phyloP scores from a whole-genome alignment of 768 basidiomycete genomes.

The Amanita subjunquillea region DNA sequence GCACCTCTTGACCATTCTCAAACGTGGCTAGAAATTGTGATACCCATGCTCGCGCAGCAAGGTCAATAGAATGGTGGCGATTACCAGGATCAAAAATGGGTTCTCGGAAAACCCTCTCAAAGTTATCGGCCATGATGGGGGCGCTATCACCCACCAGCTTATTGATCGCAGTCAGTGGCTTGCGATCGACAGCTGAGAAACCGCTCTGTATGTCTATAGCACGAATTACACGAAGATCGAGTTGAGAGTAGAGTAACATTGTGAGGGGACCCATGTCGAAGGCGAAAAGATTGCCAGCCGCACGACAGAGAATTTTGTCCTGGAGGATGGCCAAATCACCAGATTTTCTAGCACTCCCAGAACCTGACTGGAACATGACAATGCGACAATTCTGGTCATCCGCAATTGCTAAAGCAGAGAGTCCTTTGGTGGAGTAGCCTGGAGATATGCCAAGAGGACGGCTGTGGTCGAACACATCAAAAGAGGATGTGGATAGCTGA shows the following conservation, averaged over 20 bases:
- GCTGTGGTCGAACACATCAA: slow-evolving; percentile 22
- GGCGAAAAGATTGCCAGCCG: slow-evolving; percentile 32
- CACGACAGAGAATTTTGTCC: slow-evolving; percentile 33
- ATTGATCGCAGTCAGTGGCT: slow-evolving; percentile 31
- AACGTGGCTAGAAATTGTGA: slow-evolving; percentile 34
- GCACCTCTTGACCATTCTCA: slow-evolving; percentile 29
- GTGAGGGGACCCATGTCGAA: slow-evolving; percentile 45
- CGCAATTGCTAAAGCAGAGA: slow-evolving; percentile 37
- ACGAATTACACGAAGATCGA: slow-evolving; percentile 30
- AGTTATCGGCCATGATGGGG: slow-evolving; percentile 25
- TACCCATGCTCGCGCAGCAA: slow-evolving; percentile 38
- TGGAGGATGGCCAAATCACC: slow-evolving; percentile 20
- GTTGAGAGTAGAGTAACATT: slow-evolving; percentile 34
- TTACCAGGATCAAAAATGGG: slow-evolving; percentile 23
- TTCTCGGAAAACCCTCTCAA: slow-evolving; percentile 25
- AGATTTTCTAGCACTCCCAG: slow-evolving; percentile 1
- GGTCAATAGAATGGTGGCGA: slow-evolving; percentile 20
- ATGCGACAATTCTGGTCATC: slow-evolving; percentile 25
- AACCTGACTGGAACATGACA: slow-evolving; percentile 20
- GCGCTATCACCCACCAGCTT: slow-evolving; percentile 27
- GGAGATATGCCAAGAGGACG: slow-evolving; percentile 41
- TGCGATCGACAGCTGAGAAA: slow-evolving; percentile 27
- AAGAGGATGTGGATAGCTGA: slow-evolving; percentile 1
- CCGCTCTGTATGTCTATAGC: slow-evolving; percentile 53
- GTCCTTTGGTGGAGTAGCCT: slow-evolving; percentile 32